A percentile compares a stretch with the other conserved stretches of the same genome.
Conservation (phyloP, 192 early-diverging fungal genomes). For the Diversispora eburnea region DNA sequence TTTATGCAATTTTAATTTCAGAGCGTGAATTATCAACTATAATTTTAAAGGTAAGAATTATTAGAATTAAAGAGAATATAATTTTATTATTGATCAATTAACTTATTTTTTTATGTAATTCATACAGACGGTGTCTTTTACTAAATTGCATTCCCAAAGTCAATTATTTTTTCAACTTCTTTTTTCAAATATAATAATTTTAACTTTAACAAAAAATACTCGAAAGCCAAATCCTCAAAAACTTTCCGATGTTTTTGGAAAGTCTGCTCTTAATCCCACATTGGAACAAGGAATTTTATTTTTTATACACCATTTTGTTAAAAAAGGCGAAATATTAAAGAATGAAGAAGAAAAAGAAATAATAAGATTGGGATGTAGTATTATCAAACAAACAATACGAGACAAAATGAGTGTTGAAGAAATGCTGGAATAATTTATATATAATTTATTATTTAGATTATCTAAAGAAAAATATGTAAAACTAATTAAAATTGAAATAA, state of each 20-base stretch:
- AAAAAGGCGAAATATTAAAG: slow-evolving; percentile 50
- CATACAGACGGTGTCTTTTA: slow-evolving; percentile 63
- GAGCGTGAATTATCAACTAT: slow-evolving; percentile 68
- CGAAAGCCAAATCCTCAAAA: slow-evolving; percentile 33
- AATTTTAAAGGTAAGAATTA: slow-evolving; percentile 54
- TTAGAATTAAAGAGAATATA: too few relatives aligned
- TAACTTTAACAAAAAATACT: slow-evolving; percentile 31
- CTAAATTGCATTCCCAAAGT: slow-evolving; percentile 56
- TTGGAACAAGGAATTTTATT: slow-evolving; percentile 81
- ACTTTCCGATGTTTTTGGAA: slow-evolving; percentile 52
- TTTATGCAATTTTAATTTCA: slow-evolving; percentile 78
- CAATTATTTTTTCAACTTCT: slow-evolving; percentile 69
- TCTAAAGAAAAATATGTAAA: too few relatives aligned
- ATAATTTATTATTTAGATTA: not conserved
- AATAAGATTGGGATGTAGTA: slow-evolving; percentile 62
- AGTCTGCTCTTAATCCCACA: slow-evolving; percentile 55
- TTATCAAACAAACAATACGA: slow-evolving; percentile 56
- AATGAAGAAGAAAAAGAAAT: slow-evolving; percentile 64
- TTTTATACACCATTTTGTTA: slow-evolving; percentile 77
- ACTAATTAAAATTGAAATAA: too few relatives aligned
- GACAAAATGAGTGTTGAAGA: not conserved
- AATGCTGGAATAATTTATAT: not conserved
- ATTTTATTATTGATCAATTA: not conserved
- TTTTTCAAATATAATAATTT: slow-evolving; percentile 67
- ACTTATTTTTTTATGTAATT: slow-evolving; percentile 27